These are phyloP conservation scores for Urochloa ruziziensis DNA, from an alignment of 176 grass and related monocot genomes.

Conservation along the genomic window DNA sequence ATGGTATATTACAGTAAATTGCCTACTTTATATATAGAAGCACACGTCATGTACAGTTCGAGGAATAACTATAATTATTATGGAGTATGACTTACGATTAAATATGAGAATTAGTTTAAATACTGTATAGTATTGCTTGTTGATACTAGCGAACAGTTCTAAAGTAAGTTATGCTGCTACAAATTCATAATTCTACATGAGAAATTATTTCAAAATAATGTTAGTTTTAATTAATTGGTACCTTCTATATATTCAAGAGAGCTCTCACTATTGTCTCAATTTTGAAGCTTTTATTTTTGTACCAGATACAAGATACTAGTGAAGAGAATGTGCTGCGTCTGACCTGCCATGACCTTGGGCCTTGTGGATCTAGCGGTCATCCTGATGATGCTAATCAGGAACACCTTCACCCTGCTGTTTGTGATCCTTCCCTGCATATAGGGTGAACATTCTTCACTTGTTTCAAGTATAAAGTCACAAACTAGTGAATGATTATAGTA, in stretches of 20 bases:
- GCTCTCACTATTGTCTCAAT: background rate
- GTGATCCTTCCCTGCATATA: constrained; percentile 57
- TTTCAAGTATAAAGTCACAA: background rate
- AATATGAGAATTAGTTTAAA: background rate
- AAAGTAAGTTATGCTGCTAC: background rate
- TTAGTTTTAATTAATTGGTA: background rate
- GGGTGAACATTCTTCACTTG: constrained; percentile 29
- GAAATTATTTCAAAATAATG: background rate
- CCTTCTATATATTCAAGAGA: background rate
- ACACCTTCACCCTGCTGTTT: constrained; percentile 13
- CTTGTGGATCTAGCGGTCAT: constrained; percentile 43
- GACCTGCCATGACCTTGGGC: constrained; percentile 33
- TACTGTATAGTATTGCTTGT: background rate
- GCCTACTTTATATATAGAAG: background rate
- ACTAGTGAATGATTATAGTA: background rate
- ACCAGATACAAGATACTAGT: constrained; percentile 51
- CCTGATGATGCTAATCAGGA: constrained; percentile 33
- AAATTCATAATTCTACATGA: background rate
- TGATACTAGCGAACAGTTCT: background rate
- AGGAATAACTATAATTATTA: background rate
- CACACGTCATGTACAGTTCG: background rate
- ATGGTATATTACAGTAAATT: background rate
- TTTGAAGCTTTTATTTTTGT: constrained; percentile 9
- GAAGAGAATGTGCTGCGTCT: constrained; percentile 42
- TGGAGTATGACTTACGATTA: background rate